Conservation (phyloP, 805 yeast genomes). For the Clavispora carvajalis region DNA sequence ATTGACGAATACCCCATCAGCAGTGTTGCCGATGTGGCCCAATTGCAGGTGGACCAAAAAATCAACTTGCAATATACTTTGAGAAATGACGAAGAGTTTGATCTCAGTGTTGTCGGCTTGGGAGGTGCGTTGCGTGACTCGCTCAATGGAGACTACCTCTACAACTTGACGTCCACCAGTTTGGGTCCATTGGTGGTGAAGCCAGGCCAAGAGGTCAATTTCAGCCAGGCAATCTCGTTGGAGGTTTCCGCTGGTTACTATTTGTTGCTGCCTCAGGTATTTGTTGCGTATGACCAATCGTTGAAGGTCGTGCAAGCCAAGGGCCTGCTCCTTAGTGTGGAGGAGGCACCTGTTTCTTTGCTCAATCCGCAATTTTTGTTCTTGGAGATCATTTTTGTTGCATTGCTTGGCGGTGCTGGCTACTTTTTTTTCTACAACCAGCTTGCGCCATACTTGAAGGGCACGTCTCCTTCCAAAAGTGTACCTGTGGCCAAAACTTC, state of each 20-base stretch:
- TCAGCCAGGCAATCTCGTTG: slow-evolving; percentile 58
- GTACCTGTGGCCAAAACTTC: slow-evolving; percentile 10
- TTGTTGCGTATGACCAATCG: slow-evolving; percentile 44
- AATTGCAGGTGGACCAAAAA: slow-evolving; percentile 46
- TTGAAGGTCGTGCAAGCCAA: slow-evolving; percentile 52
- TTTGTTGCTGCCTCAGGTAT: slow-evolving; percentile 55
- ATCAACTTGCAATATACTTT: slow-evolving; percentile 48
- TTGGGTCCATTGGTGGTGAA: slow-evolving; percentile 55
- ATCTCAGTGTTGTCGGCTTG: slow-evolving; percentile 54
- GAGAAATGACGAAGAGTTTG: slow-evolving; percentile 47
- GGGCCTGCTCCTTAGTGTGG: slow-evolving; percentile 52
- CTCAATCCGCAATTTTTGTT: slow-evolving; percentile 70
- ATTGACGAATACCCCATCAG: slow-evolving; percentile 42
- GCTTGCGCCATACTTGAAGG: slow-evolving; percentile 42
- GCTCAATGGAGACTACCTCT: slow-evolving; percentile 42
- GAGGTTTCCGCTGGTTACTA: slow-evolving; percentile 54
- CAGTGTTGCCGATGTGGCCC: slow-evolving; percentile 35
- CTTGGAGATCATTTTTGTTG: slow-evolving; percentile 49
- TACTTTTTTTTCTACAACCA: slow-evolving; percentile 43
- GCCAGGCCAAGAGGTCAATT: slow-evolving; percentile 43
- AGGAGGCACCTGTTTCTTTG: slow-evolving; percentile 62
- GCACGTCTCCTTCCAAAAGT: slow-evolving; percentile 28
- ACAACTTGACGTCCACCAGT: slow-evolving; percentile 61
- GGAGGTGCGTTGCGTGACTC: slow-evolving; percentile 63
- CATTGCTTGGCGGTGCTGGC: slow-evolving; percentile 19